Base-by-base conservation (phyloP, 1,284 basidiomycete species). In the Trametes sp. region DNA sequence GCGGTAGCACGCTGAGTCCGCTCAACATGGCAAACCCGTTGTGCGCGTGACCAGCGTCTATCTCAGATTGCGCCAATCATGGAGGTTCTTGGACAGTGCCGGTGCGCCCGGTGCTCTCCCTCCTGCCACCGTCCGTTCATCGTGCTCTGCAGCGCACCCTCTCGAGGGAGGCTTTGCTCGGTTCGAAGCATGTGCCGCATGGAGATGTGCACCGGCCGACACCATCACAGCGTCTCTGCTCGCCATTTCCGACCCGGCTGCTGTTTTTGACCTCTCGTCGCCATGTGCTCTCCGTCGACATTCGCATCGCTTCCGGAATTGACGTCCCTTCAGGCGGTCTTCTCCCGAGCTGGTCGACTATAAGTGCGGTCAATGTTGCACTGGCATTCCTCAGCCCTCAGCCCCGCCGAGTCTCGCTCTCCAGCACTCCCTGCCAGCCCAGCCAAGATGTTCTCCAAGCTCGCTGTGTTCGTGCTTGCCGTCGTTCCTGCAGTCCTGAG, bases 211-310 rank as follows among this genome's bases (percentile, higher is more conserved):
- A 42, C 28, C 42, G 41, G 33, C 44, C 8, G 23, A 52, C 21
- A 36, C 46, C 38, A 29, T 35, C 55, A 54, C 41, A 28, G n/a
- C 16, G 31, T 26, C 42, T 46, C 29, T 28, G 19, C 23, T 21
- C 41, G 23, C 56, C 56, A 24, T 23, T 49, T 50, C 26, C 49
- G 51, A 35, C 46, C 21, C 49, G 48, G 49, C 45, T 53, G 29
- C 45, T 63, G 21, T 26, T 51, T 41, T 29, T 16, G 31, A 31
- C 48, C 51, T 44, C 35, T 36, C n/a, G 24, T 38, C 57, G 33
- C 52, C 65, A 63, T 66, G 64, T 66, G 64, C 61, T 56, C 52
- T 36, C 42, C 29, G 45, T 51, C 26, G 31, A 55, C 61, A n/a
- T 50, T 57, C 49, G 33, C 54, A 48, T 54, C 50, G 50, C 62